These are phyloP conservation scores for Sphaerulina musiva DNA, from an alignment of 2,329 filamentous ascomycete genomes.

Conservation along the genomic window DNA sequence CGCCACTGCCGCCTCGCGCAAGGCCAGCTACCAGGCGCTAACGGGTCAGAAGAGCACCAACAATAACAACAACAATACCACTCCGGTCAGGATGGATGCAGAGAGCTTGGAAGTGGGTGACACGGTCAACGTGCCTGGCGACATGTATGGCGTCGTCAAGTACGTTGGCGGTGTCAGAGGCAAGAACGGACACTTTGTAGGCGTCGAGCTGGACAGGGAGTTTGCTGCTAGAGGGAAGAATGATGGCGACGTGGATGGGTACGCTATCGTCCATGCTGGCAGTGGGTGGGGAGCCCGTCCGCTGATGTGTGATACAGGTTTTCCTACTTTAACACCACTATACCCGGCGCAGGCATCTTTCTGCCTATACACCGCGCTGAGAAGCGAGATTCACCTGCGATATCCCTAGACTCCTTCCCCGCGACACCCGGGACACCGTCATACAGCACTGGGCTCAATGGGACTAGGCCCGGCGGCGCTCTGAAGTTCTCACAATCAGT, in stretches of 20 bases:
- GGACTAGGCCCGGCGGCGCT: conserved; percentile 32
- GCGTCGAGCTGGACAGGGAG: conserved; percentile 78
- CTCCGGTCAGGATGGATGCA: conserved; percentile 40
- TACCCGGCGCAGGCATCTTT: conserved; percentile 85
- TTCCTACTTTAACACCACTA: conserved; percentile 70
- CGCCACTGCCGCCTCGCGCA: conserved; percentile 54
- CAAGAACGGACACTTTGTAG: conserved; percentile 86
- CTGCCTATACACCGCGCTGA: conserved; percentile 75
- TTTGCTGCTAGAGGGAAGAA: conserved; percentile 86
- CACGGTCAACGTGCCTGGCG: conserved; percentile 81
- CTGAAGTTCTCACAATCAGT: conserved; percentile 85
- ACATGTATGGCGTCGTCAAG: conserved; percentile 82
- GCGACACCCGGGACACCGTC: conserved; percentile 64
- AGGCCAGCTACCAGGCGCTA: conserved; percentile 64
- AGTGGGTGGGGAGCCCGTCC: not conserved
- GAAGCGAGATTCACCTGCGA: conserved; percentile 55
- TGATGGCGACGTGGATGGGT: conserved; percentile 92
- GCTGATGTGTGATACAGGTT: conserved; percentile 1
- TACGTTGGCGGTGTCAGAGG: conserved; percentile 82
- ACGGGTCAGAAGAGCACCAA: conserved; percentile 50
- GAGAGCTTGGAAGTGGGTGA: conserved; percentile 67
- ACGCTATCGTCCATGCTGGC: conserved; percentile 19
- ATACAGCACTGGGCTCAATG: conserved; percentile 46
- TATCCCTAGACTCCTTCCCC: conserved; percentile 51
- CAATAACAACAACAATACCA: conserved; percentile 12